A percentile compares a stretch with the other conserved stretches of the same genome.
Conservation (phyloP, 345 rosid genomes). For the Murraya koenigii region DNA sequence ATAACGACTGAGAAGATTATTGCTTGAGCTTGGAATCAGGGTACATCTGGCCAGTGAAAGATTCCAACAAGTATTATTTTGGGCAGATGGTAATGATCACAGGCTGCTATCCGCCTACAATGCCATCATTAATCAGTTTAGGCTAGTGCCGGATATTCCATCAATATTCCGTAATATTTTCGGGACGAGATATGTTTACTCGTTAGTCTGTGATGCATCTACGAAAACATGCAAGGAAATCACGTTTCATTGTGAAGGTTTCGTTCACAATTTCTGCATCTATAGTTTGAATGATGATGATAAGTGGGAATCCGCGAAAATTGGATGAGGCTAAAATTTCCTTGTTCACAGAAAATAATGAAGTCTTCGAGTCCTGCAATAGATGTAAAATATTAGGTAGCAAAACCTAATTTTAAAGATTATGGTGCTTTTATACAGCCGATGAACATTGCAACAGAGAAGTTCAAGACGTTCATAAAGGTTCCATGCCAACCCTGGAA, state of each 20-base stretch:
- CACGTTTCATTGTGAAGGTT: background rate
- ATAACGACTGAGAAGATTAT: too few species aligned
- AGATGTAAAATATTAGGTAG: background rate
- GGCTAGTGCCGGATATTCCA: too few species aligned
- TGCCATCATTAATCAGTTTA: too few species aligned
- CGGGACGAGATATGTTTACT: too few species aligned
- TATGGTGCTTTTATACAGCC: background rate
- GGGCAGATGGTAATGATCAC: too few species aligned
- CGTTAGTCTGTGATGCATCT: background rate
- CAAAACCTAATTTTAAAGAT: background rate
- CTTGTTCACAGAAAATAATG: background rate
- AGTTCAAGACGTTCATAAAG: background rate
- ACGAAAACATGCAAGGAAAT: background rate
- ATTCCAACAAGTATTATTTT: too few species aligned
- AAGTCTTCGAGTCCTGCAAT: background rate
- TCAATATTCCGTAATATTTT: too few species aligned
- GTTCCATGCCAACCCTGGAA: background rate
- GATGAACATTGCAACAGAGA: background rate
- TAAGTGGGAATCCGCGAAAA: background rate
- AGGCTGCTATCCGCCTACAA: too few species aligned
- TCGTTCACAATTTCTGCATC: background rate
- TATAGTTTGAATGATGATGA: background rate
- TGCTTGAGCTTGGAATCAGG: too few species aligned
- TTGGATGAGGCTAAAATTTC: background rate
- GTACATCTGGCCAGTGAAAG: too few species aligned